phyloP scores from a whole-genome alignment of 2,329 filamentous ascomycete species.

The Penicillium sp. region DNA sequence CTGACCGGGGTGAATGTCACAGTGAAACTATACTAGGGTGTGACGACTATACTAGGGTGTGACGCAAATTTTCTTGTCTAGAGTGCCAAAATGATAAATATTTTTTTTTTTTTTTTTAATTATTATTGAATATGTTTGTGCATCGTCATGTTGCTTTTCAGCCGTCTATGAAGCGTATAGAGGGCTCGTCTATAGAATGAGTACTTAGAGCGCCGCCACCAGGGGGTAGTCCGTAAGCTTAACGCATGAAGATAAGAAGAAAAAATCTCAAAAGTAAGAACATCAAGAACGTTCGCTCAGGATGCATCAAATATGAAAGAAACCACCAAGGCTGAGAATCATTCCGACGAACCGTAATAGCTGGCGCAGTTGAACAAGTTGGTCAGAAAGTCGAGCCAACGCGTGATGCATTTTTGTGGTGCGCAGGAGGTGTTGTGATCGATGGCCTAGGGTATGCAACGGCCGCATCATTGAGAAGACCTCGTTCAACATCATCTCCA shows the following conservation, averaged over 20 bases:
- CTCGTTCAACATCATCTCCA: no score
- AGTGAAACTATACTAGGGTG: no score
- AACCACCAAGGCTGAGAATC: neutral
- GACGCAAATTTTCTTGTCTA: no score
- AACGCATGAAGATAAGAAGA: constrained; percentile 8
- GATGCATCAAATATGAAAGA: constrained; percentile 8
- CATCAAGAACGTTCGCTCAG: constrained; percentile 9
- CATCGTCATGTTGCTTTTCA: constrained; percentile 10
- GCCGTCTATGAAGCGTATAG: constrained; percentile 13
- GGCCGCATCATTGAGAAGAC: no score
- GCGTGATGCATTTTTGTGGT: neutral
- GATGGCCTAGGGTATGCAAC: no score
- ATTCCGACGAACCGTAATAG: neutral
- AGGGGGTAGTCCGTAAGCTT: constrained; percentile 22
- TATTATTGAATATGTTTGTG: constrained; percentile 2
- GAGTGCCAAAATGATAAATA: neutral
- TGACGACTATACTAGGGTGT: no score
- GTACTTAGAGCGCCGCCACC: constrained; percentile 20
- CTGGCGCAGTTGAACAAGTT: neutral
- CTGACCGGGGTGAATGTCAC: no score
- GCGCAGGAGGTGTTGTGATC: neutral
- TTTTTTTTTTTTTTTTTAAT: neutral
- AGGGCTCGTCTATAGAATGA: constrained; percentile 18
- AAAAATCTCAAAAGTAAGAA: neutral
- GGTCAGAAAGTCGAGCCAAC: neutral